phyloP scores from a whole-genome alignment of 2,329 filamentous ascomycete genomes.

The Juglanconis oblonga region DNA sequence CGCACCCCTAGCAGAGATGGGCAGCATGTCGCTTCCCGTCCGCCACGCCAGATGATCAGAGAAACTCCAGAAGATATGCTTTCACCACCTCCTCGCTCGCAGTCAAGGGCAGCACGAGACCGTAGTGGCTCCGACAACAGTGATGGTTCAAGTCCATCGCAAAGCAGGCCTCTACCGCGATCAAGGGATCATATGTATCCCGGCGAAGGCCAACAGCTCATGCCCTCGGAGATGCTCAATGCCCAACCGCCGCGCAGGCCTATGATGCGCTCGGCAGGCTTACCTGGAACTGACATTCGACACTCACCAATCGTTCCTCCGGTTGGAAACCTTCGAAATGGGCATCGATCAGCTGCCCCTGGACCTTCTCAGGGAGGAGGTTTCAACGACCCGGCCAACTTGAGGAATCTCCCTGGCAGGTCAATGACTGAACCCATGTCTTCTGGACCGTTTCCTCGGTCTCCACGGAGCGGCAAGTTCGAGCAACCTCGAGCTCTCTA shows the following conservation, averaged over 20 bases:
- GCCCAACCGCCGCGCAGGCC: constrained; percentile 25
- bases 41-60: constrained; percentile 41
- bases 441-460: constrained; percentile 44
- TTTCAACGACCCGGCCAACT: constrained; percentile 29
- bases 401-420: constrained; percentile 30
- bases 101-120: constrained; percentile 42
- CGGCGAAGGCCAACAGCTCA: constrained; percentile 33
- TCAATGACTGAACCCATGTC: constrained; percentile 32
- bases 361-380: constrained; percentile 25
- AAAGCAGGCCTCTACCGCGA: constrained; percentile 35
- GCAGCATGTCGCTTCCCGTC: constrained; percentile 39
- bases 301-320: constrained; percentile 48
- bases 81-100: constrained; percentile 24
- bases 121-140: constrained; percentile 56
- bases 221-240: constrained; percentile 23
- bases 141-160: constrained; percentile 36
- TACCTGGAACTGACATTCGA: constrained; percentile 46
- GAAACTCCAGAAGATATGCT: constrained; percentile 32
- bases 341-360: constrained; percentile 21
- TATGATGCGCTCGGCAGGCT: constrained; percentile 42
- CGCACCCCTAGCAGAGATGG: constrained; percentile 43
- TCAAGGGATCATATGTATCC: constrained; percentile 36
- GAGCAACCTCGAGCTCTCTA: constrained; percentile 32
- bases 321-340: constrained; percentile 33
- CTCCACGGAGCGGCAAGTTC: constrained; percentile 31